Percentiles rank a stretch among this genome's conserved stretches.
phyloP scores from a whole-genome alignment of 169 alveolate species.

The Eimeria necatrix region DNA sequence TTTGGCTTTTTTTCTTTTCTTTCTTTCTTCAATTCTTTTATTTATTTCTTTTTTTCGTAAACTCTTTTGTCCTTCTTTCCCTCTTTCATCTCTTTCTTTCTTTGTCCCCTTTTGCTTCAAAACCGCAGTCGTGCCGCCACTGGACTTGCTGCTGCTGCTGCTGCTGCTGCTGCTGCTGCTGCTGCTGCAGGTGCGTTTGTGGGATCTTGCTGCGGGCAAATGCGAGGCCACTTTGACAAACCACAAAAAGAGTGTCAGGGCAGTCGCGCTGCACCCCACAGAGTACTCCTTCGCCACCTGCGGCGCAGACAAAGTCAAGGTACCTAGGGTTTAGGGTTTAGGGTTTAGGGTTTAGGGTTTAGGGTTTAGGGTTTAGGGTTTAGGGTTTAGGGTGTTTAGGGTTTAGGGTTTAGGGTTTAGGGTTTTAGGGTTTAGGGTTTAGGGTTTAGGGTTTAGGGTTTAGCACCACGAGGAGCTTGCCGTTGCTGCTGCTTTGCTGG shows the following conservation, averaged over 20 bases:
- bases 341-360: background rate
- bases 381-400: no score
- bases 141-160: background rate
- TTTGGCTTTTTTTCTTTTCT: no score
- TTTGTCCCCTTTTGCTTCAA: background rate
- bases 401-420: no score
- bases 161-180: background rate
- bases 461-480: background rate
- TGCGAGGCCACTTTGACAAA: conserved; percentile 96
- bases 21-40: no score
- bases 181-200: conserved; percentile 89
- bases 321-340: background rate
- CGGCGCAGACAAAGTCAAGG: conserved; percentile 95
- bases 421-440: no score
- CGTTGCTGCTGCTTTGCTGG: background rate
- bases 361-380: background rate
- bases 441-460: no score
- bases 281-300: conserved; percentile 98
- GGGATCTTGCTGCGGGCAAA: conserved; percentile 99
- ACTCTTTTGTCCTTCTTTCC: no score
- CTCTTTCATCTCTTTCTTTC: background rate
- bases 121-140: no score
- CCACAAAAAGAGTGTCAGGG: conserved; percentile 98
- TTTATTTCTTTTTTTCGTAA: no score
- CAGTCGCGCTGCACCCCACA: conserved; percentile 96